These are phyloP conservation scores for Meyerozyma guilliermondii DNA, from an alignment of 1,139 yeast genomes.

Conservation along the genomic window DNA sequence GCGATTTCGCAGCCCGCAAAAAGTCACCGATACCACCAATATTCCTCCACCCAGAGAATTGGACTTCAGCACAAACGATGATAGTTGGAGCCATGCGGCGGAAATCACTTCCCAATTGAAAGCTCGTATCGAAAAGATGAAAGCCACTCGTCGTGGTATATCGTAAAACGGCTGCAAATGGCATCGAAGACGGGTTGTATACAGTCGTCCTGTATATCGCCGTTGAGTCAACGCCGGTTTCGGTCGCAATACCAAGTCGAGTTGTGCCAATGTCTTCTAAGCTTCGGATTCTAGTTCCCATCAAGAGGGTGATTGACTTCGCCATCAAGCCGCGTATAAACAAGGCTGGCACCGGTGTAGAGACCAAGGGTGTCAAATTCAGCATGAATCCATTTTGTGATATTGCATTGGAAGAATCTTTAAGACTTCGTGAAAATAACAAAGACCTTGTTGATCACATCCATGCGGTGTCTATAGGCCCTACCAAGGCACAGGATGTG, in stretches of 20 bases:
- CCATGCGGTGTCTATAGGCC: constrained; percentile 92
- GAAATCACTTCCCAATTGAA: constrained; percentile 82
- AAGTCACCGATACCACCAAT: constrained; percentile 7
- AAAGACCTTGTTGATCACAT: constrained; percentile 73
- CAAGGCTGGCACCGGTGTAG: constrained; percentile 80
- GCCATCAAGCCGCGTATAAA: constrained; percentile 93
- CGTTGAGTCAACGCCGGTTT: constrained; percentile 1
- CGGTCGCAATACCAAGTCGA: background rate
- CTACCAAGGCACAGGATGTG: constrained; percentile 80
- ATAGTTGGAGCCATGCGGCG: constrained; percentile 85
- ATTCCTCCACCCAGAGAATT: constrained; percentile 8
- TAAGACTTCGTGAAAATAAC: constrained; percentile 65
- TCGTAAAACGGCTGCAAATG: constrained; percentile 1
- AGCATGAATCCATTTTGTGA: constrained; percentile 97
- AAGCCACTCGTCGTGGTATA: constrained; percentile 30
- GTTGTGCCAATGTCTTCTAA: constrained; percentile 34
- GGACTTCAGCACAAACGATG: constrained; percentile 41
- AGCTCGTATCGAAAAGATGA: constrained; percentile 88
- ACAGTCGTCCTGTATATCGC: background rate
- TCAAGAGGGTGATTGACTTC: constrained; percentile 89
- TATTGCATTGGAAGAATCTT: constrained; percentile 91
- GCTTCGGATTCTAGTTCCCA: constrained; percentile 82
- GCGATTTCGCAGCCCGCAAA: constrained; percentile 17
- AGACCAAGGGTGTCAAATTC: constrained; percentile 86
- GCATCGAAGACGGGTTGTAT: background rate